Evolutionary conservation across 2,329 filamentous ascomycete genomes (phyloP).

Genomic region (Hypoxylon sp.): DNA sequence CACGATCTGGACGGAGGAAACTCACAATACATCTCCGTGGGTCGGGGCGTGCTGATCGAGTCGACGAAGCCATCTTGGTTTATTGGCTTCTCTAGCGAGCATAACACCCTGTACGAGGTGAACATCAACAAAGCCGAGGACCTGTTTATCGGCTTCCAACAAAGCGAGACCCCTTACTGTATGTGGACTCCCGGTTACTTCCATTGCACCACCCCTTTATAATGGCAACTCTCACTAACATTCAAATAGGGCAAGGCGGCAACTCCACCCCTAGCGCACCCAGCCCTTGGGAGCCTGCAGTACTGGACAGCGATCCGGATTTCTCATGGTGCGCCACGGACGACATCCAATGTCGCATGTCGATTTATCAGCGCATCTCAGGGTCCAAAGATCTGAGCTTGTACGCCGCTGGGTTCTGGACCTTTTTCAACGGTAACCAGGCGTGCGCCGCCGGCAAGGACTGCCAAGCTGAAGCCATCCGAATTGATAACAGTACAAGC

Average conservation of each 20-base stretch:
- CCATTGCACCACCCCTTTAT: neutral
- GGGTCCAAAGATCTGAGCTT: conserved; percentile 29
- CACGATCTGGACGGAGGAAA: conserved; percentile 65
- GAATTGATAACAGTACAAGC: conserved; percentile 68
- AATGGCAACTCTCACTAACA: too few species aligned
- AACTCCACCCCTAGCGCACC: conserved; percentile 22
- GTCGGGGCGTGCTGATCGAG: conserved; percentile 64
- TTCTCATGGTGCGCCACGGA: conserved; percentile 41
- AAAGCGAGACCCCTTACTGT: conserved; percentile 64
- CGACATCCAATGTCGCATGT: conserved; percentile 43
- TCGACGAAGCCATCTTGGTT: conserved; percentile 67
- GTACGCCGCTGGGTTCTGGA: conserved; percentile 47
- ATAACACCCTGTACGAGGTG: conserved; percentile 68
- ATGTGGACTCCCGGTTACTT: conserved; percentile 2
- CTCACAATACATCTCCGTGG: conserved; percentile 60
- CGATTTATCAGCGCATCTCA: conserved; percentile 43
- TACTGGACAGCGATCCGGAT: conserved; percentile 43
- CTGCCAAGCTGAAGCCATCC: conserved; percentile 64
- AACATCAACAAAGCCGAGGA: conserved; percentile 62
- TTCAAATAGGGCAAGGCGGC: conserved; percentile 30
- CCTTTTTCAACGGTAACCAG: conserved; percentile 43
- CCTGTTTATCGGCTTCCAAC: conserved; percentile 62
- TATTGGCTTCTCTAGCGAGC: conserved; percentile 66
- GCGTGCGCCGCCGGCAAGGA: conserved; percentile 50
- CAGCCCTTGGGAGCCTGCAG: conserved; percentile 24